phyloP scores from a whole-genome alignment of 2,329 filamentous ascomycete species.

The Hymenoscyphus salicellus region DNA sequence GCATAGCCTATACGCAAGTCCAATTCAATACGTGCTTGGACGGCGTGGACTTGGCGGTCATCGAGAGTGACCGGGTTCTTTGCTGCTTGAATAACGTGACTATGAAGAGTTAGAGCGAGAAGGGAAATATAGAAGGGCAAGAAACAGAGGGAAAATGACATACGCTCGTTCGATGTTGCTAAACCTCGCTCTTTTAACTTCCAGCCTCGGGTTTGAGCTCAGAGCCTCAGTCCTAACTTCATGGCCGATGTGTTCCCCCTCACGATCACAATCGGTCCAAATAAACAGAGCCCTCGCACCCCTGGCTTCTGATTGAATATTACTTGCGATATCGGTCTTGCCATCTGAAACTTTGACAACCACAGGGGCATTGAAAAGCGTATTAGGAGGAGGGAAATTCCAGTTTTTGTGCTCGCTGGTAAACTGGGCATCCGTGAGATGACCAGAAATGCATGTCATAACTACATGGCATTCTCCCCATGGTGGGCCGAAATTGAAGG shows the following conservation, averaged over 20 bases:
- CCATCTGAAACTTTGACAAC: conserved; percentile 67
- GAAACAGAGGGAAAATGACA: conserved; percentile 8
- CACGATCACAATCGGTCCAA: conserved; percentile 98
- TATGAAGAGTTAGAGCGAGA: conserved; percentile 37
- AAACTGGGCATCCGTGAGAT: conserved; percentile 81
- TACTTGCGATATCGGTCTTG: conserved; percentile 76
- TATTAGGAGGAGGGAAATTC: conserved; percentile 73
- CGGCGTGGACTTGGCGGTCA: conserved; percentile 81
- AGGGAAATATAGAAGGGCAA: conserved; percentile 30
- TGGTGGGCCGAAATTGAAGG: conserved; percentile 76
- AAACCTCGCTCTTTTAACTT: conserved; percentile 83
- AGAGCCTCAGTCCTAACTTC: conserved; percentile 82
- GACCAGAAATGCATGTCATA: conserved; percentile 91
- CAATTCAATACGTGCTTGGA: conserved; percentile 83
- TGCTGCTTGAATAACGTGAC: conserved; percentile 83
- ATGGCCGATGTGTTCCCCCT: conserved; percentile 92
- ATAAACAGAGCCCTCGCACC: conserved; percentile 78
- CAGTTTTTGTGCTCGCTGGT: conserved; percentile 71
- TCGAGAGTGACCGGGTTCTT: conserved; percentile 74
- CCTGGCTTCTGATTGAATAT: conserved; percentile 77
- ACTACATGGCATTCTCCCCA: conserved; percentile 83
- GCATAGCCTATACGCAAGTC: conserved; percentile 89
- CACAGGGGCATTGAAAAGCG: conserved; percentile 79
- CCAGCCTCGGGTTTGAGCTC: conserved; percentile 68
- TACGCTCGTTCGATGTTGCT: conserved; percentile 93